A percentile compares a stretch with the other conserved stretches of the same genome.
Evolutionary conservation across 1,284 basidiomycete genomes (phyloP).

Genomic region (Phaffia rhodozyma): DNA sequence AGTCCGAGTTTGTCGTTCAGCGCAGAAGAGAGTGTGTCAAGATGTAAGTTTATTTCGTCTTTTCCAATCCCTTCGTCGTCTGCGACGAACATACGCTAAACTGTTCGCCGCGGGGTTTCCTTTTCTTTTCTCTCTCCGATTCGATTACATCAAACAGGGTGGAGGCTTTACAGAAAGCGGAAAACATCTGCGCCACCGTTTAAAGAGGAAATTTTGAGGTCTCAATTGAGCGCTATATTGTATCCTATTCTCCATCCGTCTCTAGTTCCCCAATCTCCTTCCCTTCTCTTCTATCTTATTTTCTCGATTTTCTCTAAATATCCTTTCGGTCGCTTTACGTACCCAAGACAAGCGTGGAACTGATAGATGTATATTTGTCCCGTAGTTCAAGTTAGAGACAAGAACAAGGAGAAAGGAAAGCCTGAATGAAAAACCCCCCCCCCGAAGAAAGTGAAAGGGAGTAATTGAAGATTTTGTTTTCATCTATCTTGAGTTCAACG

Average conservation of each 20-base stretch:
- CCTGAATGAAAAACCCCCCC: no score
- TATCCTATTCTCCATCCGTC: neutral
- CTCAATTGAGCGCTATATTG: neutral
- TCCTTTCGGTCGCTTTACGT: neutral
- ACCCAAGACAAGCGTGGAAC: neutral
- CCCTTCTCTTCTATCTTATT: neutral
- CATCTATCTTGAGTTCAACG: neutral
- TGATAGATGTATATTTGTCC: neutral
- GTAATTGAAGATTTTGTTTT: neutral
- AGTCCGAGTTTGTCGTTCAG: conserved; percentile 56
- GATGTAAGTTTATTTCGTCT: conserved; percentile 41
- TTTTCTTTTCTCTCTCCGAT: neutral
- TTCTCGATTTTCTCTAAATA: conserved; percentile 18
- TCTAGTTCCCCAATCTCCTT: neutral
- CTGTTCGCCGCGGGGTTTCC: neutral
- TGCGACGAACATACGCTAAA: neutral
- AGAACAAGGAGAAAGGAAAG: neutral
- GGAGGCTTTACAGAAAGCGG: conserved; percentile 71
- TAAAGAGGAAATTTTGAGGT: conserved; percentile 16
- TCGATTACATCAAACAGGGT: conserved; percentile 32
- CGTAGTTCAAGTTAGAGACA: neutral
- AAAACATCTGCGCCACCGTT: conserved; percentile 44
- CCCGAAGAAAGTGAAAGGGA: no score
- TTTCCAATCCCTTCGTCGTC: neutral
- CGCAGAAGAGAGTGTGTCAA: conserved; percentile 71